phyloP scores from a whole-genome alignment of 768 basidiomycete genomes.

The Tylopilus sp. region DNA sequence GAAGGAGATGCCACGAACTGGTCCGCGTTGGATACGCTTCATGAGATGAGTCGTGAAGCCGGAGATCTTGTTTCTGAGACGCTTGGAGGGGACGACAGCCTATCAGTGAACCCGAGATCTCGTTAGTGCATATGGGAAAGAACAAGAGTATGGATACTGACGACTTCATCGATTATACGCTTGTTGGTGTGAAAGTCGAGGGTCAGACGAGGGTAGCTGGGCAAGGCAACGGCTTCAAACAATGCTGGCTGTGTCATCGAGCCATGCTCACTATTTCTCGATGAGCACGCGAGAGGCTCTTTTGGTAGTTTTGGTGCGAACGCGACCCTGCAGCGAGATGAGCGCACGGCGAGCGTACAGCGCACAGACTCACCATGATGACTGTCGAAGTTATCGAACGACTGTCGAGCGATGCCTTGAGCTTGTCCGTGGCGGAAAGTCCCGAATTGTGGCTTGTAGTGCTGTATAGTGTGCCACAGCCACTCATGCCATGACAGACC shows the following conservation, averaged over 20 bases:
- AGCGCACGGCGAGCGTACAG: slow-evolving; percentile 13
- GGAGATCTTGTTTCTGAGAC: slow-evolving; percentile 98
- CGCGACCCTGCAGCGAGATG: slow-evolving; percentile 71
- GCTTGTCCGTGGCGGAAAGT: not conserved
- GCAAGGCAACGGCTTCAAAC: not conserved
- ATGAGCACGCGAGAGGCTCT: slow-evolving; percentile 98
- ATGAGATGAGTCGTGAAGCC: slow-evolving; percentile 99
- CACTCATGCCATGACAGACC: slow-evolving; percentile 3
- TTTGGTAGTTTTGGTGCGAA: slow-evolving; percentile 99
- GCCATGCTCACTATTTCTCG: slow-evolving; percentile 87
- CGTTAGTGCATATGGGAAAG: too few species aligned
- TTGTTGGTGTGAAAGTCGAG: slow-evolving; percentile 99
- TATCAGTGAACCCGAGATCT: too few species aligned
- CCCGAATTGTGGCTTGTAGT: slow-evolving; percentile 26
- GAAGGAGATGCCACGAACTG: slow-evolving; percentile 99
- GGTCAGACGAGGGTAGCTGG: slow-evolving; percentile 95
- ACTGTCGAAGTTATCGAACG: slow-evolving; percentile 14
- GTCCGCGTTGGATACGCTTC: slow-evolving; percentile 98
- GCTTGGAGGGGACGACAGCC: slow-evolving; percentile 96
- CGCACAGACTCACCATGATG: slow-evolving; percentile 46
- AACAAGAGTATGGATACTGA: slow-evolving; percentile 38
- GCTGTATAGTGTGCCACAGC: slow-evolving; percentile 28
- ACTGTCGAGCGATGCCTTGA: too few species aligned
- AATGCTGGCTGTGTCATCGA: not conserved
- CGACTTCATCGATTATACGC: slow-evolving; percentile 97